phyloP scores from a whole-genome alignment of 1,284 basidiomycete species.

The Trichosporon ovoides region DNA sequence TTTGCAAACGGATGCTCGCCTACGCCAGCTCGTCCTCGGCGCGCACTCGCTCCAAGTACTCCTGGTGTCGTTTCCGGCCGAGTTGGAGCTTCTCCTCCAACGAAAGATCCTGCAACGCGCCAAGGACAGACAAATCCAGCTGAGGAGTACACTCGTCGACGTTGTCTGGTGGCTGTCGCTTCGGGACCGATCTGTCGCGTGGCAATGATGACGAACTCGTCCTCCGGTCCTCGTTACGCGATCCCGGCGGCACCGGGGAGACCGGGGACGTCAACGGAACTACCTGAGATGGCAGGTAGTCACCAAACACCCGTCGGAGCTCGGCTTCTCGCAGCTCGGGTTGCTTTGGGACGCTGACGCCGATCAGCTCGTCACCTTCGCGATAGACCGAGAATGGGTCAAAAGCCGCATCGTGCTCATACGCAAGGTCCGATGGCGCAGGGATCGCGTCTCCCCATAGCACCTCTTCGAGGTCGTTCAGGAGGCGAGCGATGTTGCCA shows the following conservation, averaged over 20 bases:
- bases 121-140: constrained; percentile 14
- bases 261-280: background rate
- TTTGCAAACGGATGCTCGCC: background rate
- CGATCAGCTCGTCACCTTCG: constrained; percentile 24
- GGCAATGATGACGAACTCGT: background rate
- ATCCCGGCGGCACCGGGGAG: constrained; percentile 2
- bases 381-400: constrained; percentile 36
- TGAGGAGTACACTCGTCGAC: constrained; percentile 6
- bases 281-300: background rate
- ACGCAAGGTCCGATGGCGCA: constrained; percentile 39
- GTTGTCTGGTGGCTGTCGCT: background rate
- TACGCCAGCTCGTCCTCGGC: constrained; percentile 3
- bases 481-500: constrained; percentile 33
- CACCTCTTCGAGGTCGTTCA: constrained; percentile 45
- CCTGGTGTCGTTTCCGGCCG: constrained; percentile 35
- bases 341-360: constrained; percentile 10
- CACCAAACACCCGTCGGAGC: constrained; percentile 17
- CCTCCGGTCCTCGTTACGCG: background rate
- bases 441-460: constrained; percentile 45
- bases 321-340: constrained; percentile 14
- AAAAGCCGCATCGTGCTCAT: constrained; percentile 37
- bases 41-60: constrained; percentile 31
- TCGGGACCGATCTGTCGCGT: background rate
- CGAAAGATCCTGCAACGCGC: constrained; percentile 26
- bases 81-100: constrained; percentile 34